phyloP scores from a whole-genome alignment of 164 flowering plant genomes.

The Magnolia officinalis region DNA sequence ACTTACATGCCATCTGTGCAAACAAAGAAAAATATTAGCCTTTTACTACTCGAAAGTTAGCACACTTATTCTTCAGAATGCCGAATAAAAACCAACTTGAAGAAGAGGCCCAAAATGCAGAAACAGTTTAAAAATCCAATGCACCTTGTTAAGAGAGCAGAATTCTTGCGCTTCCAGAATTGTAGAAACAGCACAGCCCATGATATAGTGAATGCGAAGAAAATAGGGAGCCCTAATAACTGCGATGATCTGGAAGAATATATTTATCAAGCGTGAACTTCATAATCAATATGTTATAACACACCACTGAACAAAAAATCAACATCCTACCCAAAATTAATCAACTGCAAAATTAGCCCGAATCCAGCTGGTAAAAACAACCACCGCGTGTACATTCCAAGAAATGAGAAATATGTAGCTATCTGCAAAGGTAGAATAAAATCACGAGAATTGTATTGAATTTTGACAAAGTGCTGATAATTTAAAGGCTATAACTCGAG shows the following conservation, averaged over 20 bases:
- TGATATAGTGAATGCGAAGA: conserved; percentile 55
- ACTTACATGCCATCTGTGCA: conserved; percentile 65
- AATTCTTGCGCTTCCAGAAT: conserved; percentile 96
- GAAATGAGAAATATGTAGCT: conserved; percentile 84
- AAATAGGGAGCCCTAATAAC: conserved; percentile 61
- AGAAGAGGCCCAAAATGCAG: neutral
- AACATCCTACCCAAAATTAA: conserved; percentile 69
- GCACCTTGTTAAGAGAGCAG: conserved; percentile 78
- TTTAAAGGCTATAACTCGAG: neutral
- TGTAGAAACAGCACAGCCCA: conserved; percentile 92
- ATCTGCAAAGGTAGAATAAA: conserved; percentile 38
- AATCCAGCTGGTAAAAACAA: conserved; percentile 77
- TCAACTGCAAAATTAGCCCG: conserved; percentile 56
- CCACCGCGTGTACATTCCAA: conserved; percentile 95
- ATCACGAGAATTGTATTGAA: too few species aligned
- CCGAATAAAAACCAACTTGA: neutral
- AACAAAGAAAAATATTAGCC: conserved; percentile 6
- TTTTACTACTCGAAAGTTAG: neutral
- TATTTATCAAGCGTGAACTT: conserved; percentile 3
- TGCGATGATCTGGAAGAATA: conserved; percentile 58
- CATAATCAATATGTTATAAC: neutral
- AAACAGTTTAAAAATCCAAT: neutral
- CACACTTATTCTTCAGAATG: neutral
- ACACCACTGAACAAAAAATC: neutral
- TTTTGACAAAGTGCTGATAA: neutral